A percentile compares a stretch with the other conserved stretches of the same genome.
Evolutionary conservation across 495 filamentous ascomycete species (phyloP).

Genomic region (Tuber borchii): DNA sequence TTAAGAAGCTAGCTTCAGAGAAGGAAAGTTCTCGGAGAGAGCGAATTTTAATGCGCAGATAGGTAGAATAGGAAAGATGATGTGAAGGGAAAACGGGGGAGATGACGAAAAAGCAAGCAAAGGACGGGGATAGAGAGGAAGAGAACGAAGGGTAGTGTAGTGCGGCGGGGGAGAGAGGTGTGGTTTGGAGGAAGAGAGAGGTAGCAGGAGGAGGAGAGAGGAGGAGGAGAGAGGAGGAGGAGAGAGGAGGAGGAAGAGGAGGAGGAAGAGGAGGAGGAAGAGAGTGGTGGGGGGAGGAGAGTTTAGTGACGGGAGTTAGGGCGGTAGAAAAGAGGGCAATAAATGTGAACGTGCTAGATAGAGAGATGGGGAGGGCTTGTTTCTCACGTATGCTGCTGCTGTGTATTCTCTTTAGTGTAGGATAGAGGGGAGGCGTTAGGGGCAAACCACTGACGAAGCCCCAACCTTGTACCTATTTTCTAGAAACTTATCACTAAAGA

Average conservation of each 20-base stretch:
- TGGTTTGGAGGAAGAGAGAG: background rate
- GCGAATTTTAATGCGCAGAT: background rate
- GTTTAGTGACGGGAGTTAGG: background rate
- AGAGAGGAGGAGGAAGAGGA: too few relatives aligned
- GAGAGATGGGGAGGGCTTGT: background rate
- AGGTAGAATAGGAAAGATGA: background rate
- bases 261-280: too few relatives aligned
- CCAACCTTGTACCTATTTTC: background rate
- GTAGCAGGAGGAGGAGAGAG: too few relatives aligned
- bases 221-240: too few relatives aligned
- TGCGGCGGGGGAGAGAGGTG: too few relatives aligned
- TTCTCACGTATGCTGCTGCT: background rate
- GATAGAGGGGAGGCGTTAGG: background rate
- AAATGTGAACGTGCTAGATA: background rate
- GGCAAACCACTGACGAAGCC: background rate
- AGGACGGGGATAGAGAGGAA: too few relatives aligned
- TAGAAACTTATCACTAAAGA: rapidly evolving
- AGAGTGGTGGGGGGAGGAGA: background rate
- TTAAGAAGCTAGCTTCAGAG: background rate
- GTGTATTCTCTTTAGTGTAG: background rate
- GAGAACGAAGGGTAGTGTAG: too few relatives aligned
- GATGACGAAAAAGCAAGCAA: too few relatives aligned
- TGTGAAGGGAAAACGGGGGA: too few relatives aligned
- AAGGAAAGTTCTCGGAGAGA: background rate
- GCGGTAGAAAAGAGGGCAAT: background rate